Evolutionary conservation across 768 basidiomycete species (phyloP).

Genomic region (Boletus eberwhitei): DNA sequence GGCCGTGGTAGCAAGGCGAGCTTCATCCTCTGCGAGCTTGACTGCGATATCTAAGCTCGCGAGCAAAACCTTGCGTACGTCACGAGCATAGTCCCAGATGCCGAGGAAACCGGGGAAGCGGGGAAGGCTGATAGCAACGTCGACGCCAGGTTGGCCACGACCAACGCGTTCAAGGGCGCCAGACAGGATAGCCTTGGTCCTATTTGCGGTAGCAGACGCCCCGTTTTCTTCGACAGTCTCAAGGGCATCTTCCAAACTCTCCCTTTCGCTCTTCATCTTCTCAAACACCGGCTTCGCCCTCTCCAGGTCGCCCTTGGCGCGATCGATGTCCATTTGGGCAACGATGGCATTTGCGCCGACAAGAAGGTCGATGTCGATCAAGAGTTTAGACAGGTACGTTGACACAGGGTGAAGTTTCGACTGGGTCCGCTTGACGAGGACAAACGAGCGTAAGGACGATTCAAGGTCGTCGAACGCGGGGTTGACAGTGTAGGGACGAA

Average conservation of each 20-base stretch:
- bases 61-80: constrained; percentile 77
- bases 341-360: constrained; percentile 82
- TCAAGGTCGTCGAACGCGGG: constrained; percentile 86
- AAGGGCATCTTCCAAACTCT: constrained; percentile 73
- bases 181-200: constrained; percentile 57
- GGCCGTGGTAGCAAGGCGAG: constrained; percentile 58
- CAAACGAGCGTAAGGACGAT: constrained; percentile 86
- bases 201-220: constrained; percentile 47
- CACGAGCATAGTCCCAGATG: constrained; percentile 82
- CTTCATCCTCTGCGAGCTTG: constrained; percentile 77
- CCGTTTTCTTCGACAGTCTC: constrained; percentile 77
- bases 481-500: constrained; percentile 61
- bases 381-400: constrained; percentile 87
- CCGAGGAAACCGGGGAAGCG: constrained; percentile 79
- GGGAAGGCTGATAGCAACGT: constrained; percentile 55
- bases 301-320: constrained; percentile 67
- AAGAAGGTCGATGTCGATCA: constrained; percentile 86
- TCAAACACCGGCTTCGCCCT: constrained; percentile 78
- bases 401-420: constrained; percentile 93
- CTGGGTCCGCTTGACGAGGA: constrained; percentile 92
- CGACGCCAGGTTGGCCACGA: constrained; percentile 66
- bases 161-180: constrained; percentile 75
- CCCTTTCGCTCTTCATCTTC: constrained; percentile 74
- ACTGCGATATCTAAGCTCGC: constrained; percentile 78
- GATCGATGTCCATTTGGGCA: constrained; percentile 73